Percentiles rank a stretch among this genome's conserved stretches.
Conservation (phyloP, 768 basidiomycete species). For the Boletus pseudopeckii region DNA sequence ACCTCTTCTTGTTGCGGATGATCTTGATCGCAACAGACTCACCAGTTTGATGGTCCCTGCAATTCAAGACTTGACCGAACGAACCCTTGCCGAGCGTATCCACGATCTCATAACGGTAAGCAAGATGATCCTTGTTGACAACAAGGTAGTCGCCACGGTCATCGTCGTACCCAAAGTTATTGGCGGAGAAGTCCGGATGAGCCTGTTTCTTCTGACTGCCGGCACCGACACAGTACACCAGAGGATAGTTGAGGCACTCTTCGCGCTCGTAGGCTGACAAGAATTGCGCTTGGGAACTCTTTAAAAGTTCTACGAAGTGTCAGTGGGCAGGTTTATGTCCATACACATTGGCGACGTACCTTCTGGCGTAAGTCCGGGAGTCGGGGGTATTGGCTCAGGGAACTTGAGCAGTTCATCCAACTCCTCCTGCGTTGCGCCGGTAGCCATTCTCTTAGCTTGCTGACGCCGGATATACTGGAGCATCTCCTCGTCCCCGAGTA, state of each 20-base stretch:
- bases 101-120: conserved; percentile 93
- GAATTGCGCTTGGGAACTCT: conserved; percentile 60
- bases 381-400: conserved; percentile 84
- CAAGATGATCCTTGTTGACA: conserved; percentile 86
- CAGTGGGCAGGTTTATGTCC: conserved; percentile 5
- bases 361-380: conserved; percentile 58
- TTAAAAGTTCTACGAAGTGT: conserved; percentile 52
- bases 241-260: conserved; percentile 85
- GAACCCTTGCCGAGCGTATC: conserved; percentile 96
- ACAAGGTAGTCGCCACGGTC: conserved; percentile 97
- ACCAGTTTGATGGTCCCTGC: conserved; percentile 93
- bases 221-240: conserved; percentile 79
- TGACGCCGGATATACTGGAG: conserved; percentile 87
- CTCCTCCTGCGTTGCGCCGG: conserved; percentile 81
- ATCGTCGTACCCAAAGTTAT: conserved; percentile 96
- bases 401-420: conserved; percentile 87
- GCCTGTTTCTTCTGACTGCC: conserved; percentile 83
- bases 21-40: conserved; percentile 99
- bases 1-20: conserved; percentile 98
- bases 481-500: conserved; percentile 96
- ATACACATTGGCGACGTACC: conserved; percentile 45
- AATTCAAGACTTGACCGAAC: conserved; percentile 95
- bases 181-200: conserved; percentile 62
- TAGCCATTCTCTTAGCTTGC: conserved; percentile 81
- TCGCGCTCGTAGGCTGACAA: conserved; percentile 87